Conservation (phyloP, 805 yeast genomes). For the Candida tibetensis region DNA sequence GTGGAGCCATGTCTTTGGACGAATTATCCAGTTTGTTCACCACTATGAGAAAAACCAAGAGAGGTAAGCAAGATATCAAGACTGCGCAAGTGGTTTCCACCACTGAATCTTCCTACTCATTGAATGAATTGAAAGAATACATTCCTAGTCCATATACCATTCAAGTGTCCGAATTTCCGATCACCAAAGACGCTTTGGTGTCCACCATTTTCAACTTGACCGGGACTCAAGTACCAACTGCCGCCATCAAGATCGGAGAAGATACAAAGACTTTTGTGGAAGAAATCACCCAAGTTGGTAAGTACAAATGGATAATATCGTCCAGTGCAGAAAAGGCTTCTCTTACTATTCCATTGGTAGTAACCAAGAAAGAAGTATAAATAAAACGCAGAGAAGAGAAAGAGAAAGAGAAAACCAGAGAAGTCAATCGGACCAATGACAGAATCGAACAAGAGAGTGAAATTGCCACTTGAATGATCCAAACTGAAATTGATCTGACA, state of each 20-base stretch:
- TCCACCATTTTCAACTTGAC: constrained; percentile 25
- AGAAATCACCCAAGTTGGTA: constrained; percentile 25
- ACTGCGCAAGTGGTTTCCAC: constrained; percentile 13
- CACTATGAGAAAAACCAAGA: constrained; percentile 21
- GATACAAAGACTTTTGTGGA: constrained; percentile 8
- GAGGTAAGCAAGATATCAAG: constrained; percentile 3
- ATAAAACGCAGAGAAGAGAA: no score
- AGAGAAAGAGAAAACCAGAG: no score
- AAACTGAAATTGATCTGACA: no score
- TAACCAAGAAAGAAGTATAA: constrained; percentile 13
- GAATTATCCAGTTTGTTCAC: constrained; percentile 38
- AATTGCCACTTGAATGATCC: no score
- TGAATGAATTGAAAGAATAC: constrained; percentile 30
- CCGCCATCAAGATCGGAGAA: constrained; percentile 19
- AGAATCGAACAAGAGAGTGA: no score
- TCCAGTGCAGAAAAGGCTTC: constrained; percentile 24
- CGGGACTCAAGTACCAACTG: constrained; percentile 30
- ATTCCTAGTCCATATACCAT: constrained; percentile 26
- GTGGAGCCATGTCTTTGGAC: constrained; percentile 34
- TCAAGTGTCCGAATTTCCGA: constrained; percentile 22
- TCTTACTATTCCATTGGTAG: constrained; percentile 15
- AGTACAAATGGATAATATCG: constrained; percentile 25
- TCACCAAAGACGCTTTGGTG: constrained; percentile 25
- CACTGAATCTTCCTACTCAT: constrained; percentile 19
- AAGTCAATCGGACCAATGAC: no score